Conservation (phyloP, 2,329 filamentous ascomycete genomes). For the Fusarium proliferatum region DNA sequence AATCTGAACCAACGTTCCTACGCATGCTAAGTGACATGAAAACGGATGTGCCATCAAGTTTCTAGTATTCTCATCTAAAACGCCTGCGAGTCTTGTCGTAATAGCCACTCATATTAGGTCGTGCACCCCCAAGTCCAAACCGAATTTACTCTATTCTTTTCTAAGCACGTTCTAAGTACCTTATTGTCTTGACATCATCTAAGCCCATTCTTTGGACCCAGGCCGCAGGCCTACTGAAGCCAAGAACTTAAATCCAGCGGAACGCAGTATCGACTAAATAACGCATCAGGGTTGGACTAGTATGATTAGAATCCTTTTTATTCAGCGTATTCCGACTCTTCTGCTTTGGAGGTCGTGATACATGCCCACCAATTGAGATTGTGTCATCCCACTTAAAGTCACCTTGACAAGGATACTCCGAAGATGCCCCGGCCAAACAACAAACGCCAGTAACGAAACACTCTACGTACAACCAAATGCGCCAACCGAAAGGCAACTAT, state of each 20-base stretch:
- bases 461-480: background rate
- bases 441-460: conserved; percentile 1
- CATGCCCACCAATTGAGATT: conserved; percentile 15
- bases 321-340: background rate
- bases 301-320: background rate
- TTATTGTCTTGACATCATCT: background rate
- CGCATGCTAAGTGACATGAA: background rate
- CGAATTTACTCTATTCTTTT: background rate
- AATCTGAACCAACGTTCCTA: background rate
- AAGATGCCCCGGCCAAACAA: conserved; percentile 28
- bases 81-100: background rate
- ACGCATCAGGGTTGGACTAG: no score
- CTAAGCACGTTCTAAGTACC: background rate
- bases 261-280: background rate
- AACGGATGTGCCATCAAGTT: background rate
- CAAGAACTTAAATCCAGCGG: background rate
- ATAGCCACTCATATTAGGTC: no score
- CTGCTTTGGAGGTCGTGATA: conserved; percentile 8
- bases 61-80: background rate
- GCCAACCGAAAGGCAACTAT: background rate
- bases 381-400: conserved; percentile 19
- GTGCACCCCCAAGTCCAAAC: background rate
- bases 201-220: background rate
- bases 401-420: conserved; percentile 10
- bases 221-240: no score